Percentiles rank a stretch among this genome's conserved stretches.
Conservation (phyloP, 345 rosid genomes). For the Erucastrum elatum region DNA sequence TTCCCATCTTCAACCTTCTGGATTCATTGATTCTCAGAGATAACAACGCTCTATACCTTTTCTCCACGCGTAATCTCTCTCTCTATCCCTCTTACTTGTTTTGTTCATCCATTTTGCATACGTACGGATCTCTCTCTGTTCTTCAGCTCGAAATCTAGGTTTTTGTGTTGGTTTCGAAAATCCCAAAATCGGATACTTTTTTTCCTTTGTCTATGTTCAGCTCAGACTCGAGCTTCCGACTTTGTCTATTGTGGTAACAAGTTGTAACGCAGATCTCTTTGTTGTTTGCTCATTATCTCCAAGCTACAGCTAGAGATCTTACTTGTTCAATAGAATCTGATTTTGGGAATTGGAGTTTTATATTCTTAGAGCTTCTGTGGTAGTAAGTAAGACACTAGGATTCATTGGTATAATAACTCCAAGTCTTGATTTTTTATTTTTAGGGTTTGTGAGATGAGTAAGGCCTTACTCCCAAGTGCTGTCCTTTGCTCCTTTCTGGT, state of each 20-base stretch:
- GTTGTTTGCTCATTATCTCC: constrained; percentile 16
- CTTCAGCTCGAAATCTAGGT: background rate
- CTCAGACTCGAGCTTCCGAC: constrained; percentile 32
- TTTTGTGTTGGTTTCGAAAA: background rate
- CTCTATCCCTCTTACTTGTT: background rate
- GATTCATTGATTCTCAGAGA: constrained; percentile 8
- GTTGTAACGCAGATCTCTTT: constrained; percentile 19
- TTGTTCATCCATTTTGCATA: constrained; percentile 12
- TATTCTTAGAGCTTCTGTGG: background rate
- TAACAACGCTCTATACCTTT: constrained; percentile 12
- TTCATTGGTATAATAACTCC: no score
- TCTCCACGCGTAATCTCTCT: constrained; percentile 32
- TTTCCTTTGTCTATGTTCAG: background rate
- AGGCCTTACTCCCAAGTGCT: no score
- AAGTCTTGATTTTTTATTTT: no score
- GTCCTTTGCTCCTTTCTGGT: no score
- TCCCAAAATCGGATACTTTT: constrained; percentile 11
- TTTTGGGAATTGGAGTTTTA: background rate
- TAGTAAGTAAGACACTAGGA: no score
- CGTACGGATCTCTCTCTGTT: constrained; percentile 23
- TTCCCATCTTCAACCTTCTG: background rate
- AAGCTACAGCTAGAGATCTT: background rate
- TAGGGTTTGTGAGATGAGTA: no score
- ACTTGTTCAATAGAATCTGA: background rate
- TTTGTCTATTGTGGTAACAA: background rate